These are phyloP conservation scores for Maudiozyma barnettii DNA, from an alignment of 805 yeast species.

Conservation along the genomic window DNA sequence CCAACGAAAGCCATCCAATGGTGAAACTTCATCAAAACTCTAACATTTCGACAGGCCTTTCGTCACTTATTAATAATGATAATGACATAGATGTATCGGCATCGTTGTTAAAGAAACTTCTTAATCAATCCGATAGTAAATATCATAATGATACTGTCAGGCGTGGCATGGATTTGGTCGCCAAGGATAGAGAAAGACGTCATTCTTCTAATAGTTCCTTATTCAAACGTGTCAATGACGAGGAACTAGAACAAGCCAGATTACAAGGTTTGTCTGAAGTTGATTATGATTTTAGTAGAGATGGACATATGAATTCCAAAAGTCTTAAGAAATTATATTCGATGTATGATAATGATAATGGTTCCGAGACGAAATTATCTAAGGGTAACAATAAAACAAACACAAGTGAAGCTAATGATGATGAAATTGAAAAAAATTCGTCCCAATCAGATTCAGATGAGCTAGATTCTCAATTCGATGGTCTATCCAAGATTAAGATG, in stretches of 20 bases:
- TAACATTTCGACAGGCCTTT: constrained; percentile 11
- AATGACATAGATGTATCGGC: not conserved
- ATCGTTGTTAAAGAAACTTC: not conserved
- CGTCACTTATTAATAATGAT: not conserved
- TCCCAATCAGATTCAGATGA: constrained; percentile 24
- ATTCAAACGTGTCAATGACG: not conserved
- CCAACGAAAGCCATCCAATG: constrained; percentile 7
- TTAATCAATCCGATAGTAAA: not conserved
- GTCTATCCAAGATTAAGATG: constrained; percentile 21
- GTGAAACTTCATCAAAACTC: constrained; percentile 22
- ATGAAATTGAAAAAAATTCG: constrained; percentile 1
- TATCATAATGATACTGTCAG: not conserved
- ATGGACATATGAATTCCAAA: not conserved
- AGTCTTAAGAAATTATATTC: not conserved
- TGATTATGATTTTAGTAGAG: not conserved
- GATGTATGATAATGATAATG: not conserved
- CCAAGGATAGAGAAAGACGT: not conserved
- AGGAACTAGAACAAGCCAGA: constrained; percentile 8
- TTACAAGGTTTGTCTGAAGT: constrained; percentile 4
- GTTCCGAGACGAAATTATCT: not conserved
- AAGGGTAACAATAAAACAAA: not conserved
- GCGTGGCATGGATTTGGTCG: not conserved
- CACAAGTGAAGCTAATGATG: not conserved
- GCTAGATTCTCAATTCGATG: constrained; percentile 19
- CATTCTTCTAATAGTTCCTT: not conserved